Conservation (phyloP, 495 filamentous ascomycete genomes). For the Parachaetomium inaequale region DNA sequence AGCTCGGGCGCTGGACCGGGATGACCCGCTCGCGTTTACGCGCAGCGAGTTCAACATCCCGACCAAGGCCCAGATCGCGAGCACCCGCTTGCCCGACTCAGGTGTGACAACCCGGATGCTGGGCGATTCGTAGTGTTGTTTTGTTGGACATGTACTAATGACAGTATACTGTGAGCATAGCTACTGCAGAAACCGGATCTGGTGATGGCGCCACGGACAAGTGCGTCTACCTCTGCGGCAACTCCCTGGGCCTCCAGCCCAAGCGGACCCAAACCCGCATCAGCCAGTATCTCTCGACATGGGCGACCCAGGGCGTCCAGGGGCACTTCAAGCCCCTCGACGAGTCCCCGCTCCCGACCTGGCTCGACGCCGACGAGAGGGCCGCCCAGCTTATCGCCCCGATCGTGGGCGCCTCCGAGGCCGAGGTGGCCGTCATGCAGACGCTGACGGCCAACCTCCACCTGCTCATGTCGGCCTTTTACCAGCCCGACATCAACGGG, state of each 20-base stretch:
- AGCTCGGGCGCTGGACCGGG: constrained; percentile 53
- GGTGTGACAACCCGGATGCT: constrained; percentile 24
- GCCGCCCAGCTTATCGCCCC: constrained; percentile 72
- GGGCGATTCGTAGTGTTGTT: neutral
- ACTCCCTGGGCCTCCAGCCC: constrained; percentile 91
- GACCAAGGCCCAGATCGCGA: constrained; percentile 69
- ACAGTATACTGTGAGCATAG: neutral
- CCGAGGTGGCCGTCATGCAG: constrained; percentile 90
- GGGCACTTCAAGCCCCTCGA: constrained; percentile 86
- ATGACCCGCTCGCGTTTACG: constrained; percentile 64
- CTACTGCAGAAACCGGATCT: neutral
- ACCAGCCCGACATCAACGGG: constrained; percentile 65
- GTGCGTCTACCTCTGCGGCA: constrained; percentile 91
- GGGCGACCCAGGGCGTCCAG: constrained; percentile 89
- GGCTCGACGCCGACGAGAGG: constrained; percentile 73
- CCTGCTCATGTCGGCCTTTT: constrained; percentile 87
- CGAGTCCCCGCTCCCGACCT: constrained; percentile 70
- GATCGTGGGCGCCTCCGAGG: constrained; percentile 74
- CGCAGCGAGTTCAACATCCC: constrained; percentile 82
- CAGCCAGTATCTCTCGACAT: constrained; percentile 73
- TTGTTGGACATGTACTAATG: constrained; percentile 7
- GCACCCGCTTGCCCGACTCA: constrained; percentile 51
- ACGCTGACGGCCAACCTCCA: constrained; percentile 92
- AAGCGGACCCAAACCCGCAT: constrained; percentile 65
- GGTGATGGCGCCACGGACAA: constrained; percentile 28